Conservation (phyloP, 371 early-diverging fungal species). For the Mortierella sp. region DNA sequence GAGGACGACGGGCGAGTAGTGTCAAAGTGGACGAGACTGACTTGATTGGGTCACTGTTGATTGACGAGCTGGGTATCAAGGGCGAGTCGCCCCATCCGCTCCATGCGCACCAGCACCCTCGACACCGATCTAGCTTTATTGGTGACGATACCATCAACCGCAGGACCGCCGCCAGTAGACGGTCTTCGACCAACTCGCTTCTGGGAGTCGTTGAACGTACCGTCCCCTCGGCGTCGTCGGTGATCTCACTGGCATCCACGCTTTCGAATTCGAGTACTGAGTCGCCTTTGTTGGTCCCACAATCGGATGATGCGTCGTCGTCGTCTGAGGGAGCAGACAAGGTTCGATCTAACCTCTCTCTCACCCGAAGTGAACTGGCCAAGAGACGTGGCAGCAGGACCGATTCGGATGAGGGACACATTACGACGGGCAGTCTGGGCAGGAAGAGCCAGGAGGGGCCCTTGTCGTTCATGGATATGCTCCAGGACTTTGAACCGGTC, state of each 20-base stretch:
- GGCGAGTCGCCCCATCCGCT: conserved; percentile 14
- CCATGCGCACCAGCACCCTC: conserved; percentile 22
- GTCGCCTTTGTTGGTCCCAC: neutral
- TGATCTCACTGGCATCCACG: conserved; percentile 21
- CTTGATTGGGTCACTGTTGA: conserved; percentile 15
- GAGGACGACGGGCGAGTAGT: neutral
- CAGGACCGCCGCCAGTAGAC: conserved; percentile 13
- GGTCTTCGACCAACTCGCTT: conserved; percentile 21
- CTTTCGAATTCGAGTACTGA: conserved; percentile 12
- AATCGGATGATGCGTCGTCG: neutral
- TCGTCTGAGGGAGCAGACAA: neutral
- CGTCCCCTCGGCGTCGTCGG: conserved; percentile 5
- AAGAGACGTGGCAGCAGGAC: conserved; percentile 5
- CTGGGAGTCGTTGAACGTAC: conserved; percentile 12
- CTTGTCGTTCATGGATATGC: conserved; percentile 21
- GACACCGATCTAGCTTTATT: conserved; percentile 28
- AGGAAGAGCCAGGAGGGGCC: neutral
- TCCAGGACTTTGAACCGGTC: conserved; percentile 13
- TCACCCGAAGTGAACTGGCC: neutral
- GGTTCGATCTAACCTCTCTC: neutral
- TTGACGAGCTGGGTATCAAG: conserved; percentile 28
- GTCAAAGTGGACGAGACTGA: neutral
- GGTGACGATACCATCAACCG: conserved; percentile 22
- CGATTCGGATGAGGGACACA: neutral
- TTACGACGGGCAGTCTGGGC: neutral